phyloP scores from a whole-genome alignment of 1,284 basidiomycete species.

The Amylostereum areolatum region DNA sequence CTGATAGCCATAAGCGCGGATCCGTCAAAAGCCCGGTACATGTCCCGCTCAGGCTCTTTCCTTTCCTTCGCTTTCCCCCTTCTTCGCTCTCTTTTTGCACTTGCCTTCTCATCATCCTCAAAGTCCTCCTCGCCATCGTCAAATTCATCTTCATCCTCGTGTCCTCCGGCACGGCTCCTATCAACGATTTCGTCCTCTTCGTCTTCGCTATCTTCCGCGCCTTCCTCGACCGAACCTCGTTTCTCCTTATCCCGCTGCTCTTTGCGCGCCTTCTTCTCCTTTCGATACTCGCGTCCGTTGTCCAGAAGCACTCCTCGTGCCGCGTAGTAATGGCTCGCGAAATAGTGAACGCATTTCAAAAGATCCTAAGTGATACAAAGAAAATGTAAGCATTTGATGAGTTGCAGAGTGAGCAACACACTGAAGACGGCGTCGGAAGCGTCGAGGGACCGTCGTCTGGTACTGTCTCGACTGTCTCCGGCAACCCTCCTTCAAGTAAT shows the following conservation, averaged over 20 bases:
- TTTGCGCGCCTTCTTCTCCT: conserved; percentile 28
- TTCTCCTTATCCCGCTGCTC: conserved; percentile 4
- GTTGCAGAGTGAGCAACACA: conserved; percentile 21
- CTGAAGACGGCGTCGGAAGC: conserved; percentile 39
- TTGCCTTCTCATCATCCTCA: conserved; percentile 9
- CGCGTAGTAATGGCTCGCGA: conserved; percentile 56
- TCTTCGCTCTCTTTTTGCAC: conserved; percentile 6
- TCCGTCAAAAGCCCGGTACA: conserved; percentile 71
- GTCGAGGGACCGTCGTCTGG: conserved; percentile 7
- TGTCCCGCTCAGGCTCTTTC: conserved; percentile 35
- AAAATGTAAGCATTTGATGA: neutral
- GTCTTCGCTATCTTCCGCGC: conserved; percentile 12
- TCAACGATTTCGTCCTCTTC: conserved; percentile 3
- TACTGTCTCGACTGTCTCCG: neutral
- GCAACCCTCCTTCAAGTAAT: conserved; percentile 22
- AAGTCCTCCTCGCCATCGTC: conserved; percentile 16
- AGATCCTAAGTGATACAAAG: conserved; percentile 44
- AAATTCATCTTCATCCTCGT: conserved; percentile 10
- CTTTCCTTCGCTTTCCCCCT: conserved; percentile 15
- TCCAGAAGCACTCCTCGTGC: conserved; percentile 55
- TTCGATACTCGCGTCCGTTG: conserved; percentile 39
- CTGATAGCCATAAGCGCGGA: conserved; percentile 67
- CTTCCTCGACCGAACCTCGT: conserved; percentile 4
- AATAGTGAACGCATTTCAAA: conserved; percentile 64
- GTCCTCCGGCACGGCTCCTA: conserved; percentile 3